phyloP scores from a whole-genome alignment of 768 basidiomycete species.

The Leccinum incarnatum region DNA sequence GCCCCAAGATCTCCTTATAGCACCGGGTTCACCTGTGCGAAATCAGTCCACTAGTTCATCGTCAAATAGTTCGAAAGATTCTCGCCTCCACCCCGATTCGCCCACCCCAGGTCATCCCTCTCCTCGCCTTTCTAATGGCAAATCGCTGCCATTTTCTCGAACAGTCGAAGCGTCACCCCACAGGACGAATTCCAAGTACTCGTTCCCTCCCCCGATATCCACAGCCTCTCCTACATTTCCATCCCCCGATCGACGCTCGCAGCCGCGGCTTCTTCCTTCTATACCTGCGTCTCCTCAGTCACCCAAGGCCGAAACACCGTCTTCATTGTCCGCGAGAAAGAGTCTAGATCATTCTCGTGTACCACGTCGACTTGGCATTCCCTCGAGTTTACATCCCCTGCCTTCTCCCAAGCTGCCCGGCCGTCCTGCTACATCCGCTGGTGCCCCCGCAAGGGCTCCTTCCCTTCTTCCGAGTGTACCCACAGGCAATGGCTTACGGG shows the following conservation, averaged over 20 bases:
- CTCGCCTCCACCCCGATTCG: slow-evolving; percentile 21
- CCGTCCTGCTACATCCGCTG: slow-evolving; percentile 44
- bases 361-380: slow-evolving; percentile 9
- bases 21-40: slow-evolving; percentile 19
- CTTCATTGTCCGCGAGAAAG: slow-evolving; percentile 18
- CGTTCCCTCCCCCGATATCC: slow-evolving; percentile 17
- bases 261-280: slow-evolving; percentile 18
- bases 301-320: slow-evolving; percentile 15
- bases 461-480: slow-evolving; percentile 1
- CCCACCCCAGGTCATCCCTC: slow-evolving; percentile 7
- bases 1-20: slow-evolving; percentile 8
- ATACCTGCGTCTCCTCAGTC: slow-evolving; percentile 33
- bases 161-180: not conserved
- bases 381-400: slow-evolving; percentile 1
- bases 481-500: not conserved
- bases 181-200: slow-evolving; percentile 24
- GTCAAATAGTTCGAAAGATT: slow-evolving; percentile 26
- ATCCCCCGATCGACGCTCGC: slow-evolving; percentile 10
- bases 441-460: slow-evolving; percentile 16
- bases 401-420: slow-evolving; percentile 15
- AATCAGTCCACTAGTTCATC: slow-evolving; percentile 23
- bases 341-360: slow-evolving; percentile 17
- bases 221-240: slow-evolving; percentile 9
- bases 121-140: slow-evolving; percentile 17
- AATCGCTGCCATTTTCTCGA: slow-evolving; percentile 4